phyloP scores from a whole-genome alignment of 768 basidiomycete genomes.

The Lepiota venenata region DNA sequence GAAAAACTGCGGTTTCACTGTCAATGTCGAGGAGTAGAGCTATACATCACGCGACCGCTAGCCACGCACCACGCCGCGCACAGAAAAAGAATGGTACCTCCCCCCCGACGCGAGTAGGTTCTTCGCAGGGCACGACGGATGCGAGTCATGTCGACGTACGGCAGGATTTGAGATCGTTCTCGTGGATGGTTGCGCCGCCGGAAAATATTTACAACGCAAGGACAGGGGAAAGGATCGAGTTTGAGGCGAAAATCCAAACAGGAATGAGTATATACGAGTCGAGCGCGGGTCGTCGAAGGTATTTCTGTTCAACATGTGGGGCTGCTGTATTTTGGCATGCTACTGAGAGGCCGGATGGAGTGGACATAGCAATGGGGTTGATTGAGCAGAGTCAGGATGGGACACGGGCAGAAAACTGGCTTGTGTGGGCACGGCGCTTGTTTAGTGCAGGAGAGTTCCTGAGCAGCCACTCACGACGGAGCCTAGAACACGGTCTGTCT shows the following conservation, averaged over 20 bases:
- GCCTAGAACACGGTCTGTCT: too few species aligned
- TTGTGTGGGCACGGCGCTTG: constrained; percentile 17
- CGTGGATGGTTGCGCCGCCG: constrained; percentile 26
- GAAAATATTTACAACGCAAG: constrained; percentile 21
- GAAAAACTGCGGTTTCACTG: constrained; percentile 22
- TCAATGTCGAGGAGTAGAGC: constrained; percentile 22
- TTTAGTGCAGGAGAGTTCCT: too few species aligned
- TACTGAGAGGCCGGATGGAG: constrained; percentile 17
- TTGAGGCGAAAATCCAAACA: constrained; percentile 11
- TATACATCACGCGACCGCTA: constrained; percentile 26
- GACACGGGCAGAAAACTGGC: constrained; percentile 23
- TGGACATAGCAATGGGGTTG: constrained; percentile 25
- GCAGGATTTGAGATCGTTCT: constrained; percentile 25
- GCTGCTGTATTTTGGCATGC: constrained; percentile 27
- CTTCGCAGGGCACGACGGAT: constrained; percentile 28
- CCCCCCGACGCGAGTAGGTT: constrained; percentile 7
- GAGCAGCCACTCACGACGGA: too few species aligned
- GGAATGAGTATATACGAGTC: constrained; percentile 27
- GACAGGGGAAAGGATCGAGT: background rate
- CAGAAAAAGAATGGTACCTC: too few species aligned
- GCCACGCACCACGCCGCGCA: constrained; percentile 15
- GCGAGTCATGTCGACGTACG: constrained; percentile 22
- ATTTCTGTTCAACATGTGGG: constrained; percentile 28
- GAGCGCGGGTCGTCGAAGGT: constrained; percentile 24
- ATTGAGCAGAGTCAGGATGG: constrained; percentile 24